Conservation (phyloP, 768 basidiomycete genomes). For the Holtermannia corniformis region DNA sequence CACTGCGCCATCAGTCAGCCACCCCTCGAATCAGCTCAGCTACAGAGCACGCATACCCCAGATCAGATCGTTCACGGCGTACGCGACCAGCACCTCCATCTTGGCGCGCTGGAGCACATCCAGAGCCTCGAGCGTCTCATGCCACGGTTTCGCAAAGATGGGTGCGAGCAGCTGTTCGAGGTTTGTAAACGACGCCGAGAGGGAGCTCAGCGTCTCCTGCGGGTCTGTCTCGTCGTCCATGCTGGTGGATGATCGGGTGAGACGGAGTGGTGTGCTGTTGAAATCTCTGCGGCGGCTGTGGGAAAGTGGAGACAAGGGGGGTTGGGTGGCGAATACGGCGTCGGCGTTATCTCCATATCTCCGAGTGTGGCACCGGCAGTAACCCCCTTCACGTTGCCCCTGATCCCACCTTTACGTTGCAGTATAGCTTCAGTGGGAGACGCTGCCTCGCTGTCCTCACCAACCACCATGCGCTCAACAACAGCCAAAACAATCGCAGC, state of each 20-base stretch:
- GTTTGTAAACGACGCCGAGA: conserved; percentile 17
- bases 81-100: conserved; percentile 36
- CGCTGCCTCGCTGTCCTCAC: not conserved
- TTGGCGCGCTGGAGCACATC: conserved; percentile 31
- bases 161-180: conserved; percentile 28
- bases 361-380: too few species aligned
- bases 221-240: conserved; percentile 12
- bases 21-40: not conserved
- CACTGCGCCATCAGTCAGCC: conserved; percentile 18
- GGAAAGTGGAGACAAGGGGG: too few species aligned
- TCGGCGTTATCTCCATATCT: too few species aligned
- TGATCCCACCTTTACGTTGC: too few species aligned
- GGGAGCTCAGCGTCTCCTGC: conserved; percentile 9
- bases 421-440: too few species aligned
- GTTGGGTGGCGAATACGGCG: too few species aligned
- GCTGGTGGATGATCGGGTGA: too few species aligned
- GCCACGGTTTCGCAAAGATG: conserved; percentile 18
- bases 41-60: conserved; percentile 34
- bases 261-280: too few species aligned
- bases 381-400: too few species aligned
- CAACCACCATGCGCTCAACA: not conserved
- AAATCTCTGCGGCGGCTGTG: too few species aligned
- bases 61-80: conserved; percentile 39
- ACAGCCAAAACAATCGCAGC: not conserved
- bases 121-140: conserved; percentile 16